Evolutionary conservation across 139 green algal genomes (phyloP), one percentile per base, ranked within the genome.

Genomic region (Haematococcus sp.): DNA sequence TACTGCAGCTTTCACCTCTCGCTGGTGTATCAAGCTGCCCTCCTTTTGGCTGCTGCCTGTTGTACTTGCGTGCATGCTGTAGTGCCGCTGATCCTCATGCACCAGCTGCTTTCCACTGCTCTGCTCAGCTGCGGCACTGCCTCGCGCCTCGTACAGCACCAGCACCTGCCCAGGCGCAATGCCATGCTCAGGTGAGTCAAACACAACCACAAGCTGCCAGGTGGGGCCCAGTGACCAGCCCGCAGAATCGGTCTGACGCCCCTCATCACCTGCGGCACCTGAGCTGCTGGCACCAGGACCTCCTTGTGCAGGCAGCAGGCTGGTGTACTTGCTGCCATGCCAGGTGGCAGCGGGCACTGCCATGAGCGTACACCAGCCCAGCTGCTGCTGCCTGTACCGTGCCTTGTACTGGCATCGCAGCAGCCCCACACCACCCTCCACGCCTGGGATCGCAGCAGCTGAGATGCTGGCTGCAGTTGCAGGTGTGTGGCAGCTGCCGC

Each of bases 111-210:
- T n/a, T n/a, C n/a, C n/a, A n/a, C 40, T 11, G 40, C 40, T 7
- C 40, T 49, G 40, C 40, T 49, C 7, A 7, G 7, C 40, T 49
- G 40, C 40, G 11, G 7, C 40, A 7, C 40, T 49, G 7, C 40
- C 7, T 7, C 7, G 40, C 7, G 40, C 85, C 30, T 86, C 76
- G 68, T 96, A 97, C 70, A 96, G 43, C 28, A 96, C 91, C 61
- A 93, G 78, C 0, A 82, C 84, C 74, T 95, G 90, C 35, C 84
- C 71, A 3, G 91, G 91, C 4, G 91, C 91, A 34, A 95, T 65
- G 40, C 85, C 89, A 4, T 74, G 56, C 13, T 79, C 60, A 0
- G 89, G 84, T 27, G 61, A 17, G 3, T 79, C 51, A 35, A 94
- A 91, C 1, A 59, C 55, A 35, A 87, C 86, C 22, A 84, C 63